Evolutionary conservation across 495 filamentous ascomycete genomes (phyloP).

Genomic region (Aspergillus asperescens): DNA sequence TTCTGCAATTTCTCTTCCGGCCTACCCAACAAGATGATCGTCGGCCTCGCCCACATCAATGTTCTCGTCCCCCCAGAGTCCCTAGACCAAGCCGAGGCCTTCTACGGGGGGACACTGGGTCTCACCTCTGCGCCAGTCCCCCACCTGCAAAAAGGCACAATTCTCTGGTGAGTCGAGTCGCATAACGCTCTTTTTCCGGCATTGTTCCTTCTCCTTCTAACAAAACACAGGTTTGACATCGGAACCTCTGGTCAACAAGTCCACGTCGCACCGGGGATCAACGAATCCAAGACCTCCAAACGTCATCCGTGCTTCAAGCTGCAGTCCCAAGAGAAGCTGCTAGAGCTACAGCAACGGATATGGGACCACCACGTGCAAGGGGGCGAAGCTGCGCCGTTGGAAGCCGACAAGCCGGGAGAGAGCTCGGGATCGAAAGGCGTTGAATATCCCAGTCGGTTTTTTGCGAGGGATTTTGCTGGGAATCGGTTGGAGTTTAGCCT

Average conservation of each 20-base stretch:
- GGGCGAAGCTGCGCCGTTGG: slow-evolving; percentile 44
- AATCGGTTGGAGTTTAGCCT: slow-evolving; percentile 58
- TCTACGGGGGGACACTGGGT: slow-evolving; percentile 53
- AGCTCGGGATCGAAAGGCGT: slow-evolving; percentile 48
- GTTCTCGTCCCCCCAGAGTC: slow-evolving; percentile 52
- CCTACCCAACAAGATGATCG: slow-evolving; percentile 43
- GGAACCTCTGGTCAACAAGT: slow-evolving; percentile 52
- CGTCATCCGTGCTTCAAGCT: slow-evolving; percentile 59
- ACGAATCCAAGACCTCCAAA: slow-evolving; percentile 39
- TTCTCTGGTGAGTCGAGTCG: slow-evolving; percentile 51
- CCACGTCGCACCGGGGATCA: slow-evolving; percentile 49
- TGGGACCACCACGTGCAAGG: slow-evolving; percentile 49
- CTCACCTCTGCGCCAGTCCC: slow-evolving; percentile 49
- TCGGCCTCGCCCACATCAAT: slow-evolving; percentile 56
- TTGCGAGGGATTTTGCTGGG: slow-evolving; percentile 58
- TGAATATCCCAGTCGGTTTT: slow-evolving; percentile 57
- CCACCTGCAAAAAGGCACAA: slow-evolving; percentile 38
- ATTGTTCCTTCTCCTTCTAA: too few relatives aligned
- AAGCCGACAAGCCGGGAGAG: slow-evolving; percentile 52
- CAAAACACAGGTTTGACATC: slow-evolving; percentile 44
- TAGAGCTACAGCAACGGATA: slow-evolving; percentile 43
- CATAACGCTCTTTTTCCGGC: too few relatives aligned
- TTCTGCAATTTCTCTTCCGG: neutral
- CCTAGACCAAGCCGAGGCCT: slow-evolving; percentile 46
- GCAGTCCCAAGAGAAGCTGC: slow-evolving; percentile 38